These are phyloP conservation scores for Pseudophaeomoniella oleicola DNA, from an alignment of 2,329 filamentous ascomycete genomes.

Conservation along the genomic window DNA sequence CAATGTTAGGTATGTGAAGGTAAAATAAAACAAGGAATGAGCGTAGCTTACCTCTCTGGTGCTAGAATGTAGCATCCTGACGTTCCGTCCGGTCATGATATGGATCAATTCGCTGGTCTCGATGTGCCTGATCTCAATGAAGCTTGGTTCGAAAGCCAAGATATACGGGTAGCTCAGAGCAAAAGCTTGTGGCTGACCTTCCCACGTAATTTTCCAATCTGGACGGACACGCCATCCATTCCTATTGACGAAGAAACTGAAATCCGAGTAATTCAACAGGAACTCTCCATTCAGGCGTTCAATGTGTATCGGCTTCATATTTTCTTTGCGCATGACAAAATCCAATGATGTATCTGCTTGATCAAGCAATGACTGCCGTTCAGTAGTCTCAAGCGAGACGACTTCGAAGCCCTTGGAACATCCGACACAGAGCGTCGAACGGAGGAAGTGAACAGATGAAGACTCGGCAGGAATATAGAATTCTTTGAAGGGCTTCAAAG, in stretches of 20 bases:
- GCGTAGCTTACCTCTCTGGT: slow-evolving; percentile 67
- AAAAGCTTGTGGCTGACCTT: slow-evolving; percentile 82
- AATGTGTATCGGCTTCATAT: slow-evolving; percentile 89
- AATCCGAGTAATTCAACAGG: slow-evolving; percentile 93
- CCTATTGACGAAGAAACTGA: slow-evolving; percentile 97
- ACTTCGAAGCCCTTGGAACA: slow-evolving; percentile 95
- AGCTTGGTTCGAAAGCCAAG: slow-evolving; percentile 89
- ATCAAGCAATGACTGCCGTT: slow-evolving; percentile 91
- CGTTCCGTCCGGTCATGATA: slow-evolving; percentile 91
- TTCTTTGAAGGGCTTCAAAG: slow-evolving; percentile 93
- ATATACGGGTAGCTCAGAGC: slow-evolving; percentile 96
- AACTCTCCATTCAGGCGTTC: slow-evolving; percentile 96
- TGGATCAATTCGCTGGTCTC: slow-evolving; percentile 84
- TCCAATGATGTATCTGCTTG: slow-evolving; percentile 96
- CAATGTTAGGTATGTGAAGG: slow-evolving; percentile 13
- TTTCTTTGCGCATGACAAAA: slow-evolving; percentile 88
- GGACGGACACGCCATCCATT: slow-evolving; percentile 94
- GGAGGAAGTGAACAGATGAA: slow-evolving; percentile 95
- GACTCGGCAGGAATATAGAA: slow-evolving; percentile 98
- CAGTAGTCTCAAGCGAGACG: slow-evolving; percentile 89
- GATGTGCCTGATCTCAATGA: slow-evolving; percentile 91
- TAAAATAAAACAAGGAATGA: neutral
- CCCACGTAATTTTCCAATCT: slow-evolving; percentile 97
- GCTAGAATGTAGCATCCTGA: slow-evolving; percentile 92
- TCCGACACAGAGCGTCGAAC: slow-evolving; percentile 90